Conservation (phyloP, 805 yeast genomes). For the Debaryomyces prosopidis region DNA sequence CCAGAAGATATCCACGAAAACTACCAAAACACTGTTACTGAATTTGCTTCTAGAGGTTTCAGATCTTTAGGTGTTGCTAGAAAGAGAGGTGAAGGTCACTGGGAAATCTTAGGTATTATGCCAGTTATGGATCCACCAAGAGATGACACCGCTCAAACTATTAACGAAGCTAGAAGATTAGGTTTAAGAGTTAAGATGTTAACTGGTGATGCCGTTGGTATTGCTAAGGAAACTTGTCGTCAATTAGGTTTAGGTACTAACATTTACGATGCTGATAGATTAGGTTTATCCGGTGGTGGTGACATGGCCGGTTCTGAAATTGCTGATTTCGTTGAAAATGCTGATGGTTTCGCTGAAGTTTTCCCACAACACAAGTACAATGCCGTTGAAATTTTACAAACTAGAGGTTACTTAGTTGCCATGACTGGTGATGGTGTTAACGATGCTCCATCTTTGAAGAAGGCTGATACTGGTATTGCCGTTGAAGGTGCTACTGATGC, state of each 20-base stretch:
- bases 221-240: slow-evolving; percentile 97
- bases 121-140: slow-evolving; percentile 99
- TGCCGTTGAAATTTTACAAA: slow-evolving; percentile 93
- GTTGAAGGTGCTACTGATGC: slow-evolving; percentile 98
- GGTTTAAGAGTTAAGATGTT: slow-evolving; percentile 97
- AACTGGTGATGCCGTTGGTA: slow-evolving; percentile 99
- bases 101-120: slow-evolving; percentile 98
- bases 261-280: slow-evolving; percentile 95
- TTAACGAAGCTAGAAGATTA: slow-evolving; percentile 83
- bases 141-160: slow-evolving; percentile 96
- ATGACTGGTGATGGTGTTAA: slow-evolving; percentile 99
- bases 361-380: slow-evolving; percentile 98
- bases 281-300: slow-evolving; percentile 93
- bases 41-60: slow-evolving; percentile 97
- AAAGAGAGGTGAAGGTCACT: slow-evolving; percentile 97
- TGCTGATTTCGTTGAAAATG: slow-evolving; percentile 96
- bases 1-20: slow-evolving; percentile 92
- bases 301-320: slow-evolving; percentile 96
- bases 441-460: slow-evolving; percentile 97
- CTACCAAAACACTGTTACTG: slow-evolving; percentile 96
- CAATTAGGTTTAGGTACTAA: slow-evolving; percentile 96
- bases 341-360: slow-evolving; percentile 98
- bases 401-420: slow-evolving; percentile 96
- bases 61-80: slow-evolving; percentile 98
- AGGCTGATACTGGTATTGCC: slow-evolving; percentile 91